phyloP scores from a whole-genome alignment of 1,139 yeast species.

The Yamadazyma siamensis region DNA sequence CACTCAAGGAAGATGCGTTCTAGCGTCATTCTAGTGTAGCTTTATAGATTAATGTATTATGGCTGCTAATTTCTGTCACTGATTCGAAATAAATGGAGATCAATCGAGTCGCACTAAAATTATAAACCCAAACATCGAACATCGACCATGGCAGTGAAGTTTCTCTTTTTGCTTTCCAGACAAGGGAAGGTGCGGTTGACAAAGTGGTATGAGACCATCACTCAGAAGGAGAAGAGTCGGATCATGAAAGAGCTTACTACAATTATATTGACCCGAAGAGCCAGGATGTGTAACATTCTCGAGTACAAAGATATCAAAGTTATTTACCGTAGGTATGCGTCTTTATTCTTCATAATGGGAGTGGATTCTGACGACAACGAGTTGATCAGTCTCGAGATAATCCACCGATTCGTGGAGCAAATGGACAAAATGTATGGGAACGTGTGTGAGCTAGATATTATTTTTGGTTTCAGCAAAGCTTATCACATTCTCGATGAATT shows the following conservation, averaged over 20 bases:
- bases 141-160: constrained; percentile 63
- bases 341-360: constrained; percentile 85
- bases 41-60: neutral
- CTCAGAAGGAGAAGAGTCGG: constrained; percentile 80
- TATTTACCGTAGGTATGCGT: constrained; percentile 89
- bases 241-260: constrained; percentile 86
- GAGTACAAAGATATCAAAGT: constrained; percentile 88
- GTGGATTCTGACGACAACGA: constrained; percentile 85
- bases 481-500: constrained; percentile 89
- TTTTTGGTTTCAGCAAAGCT: constrained; percentile 91
- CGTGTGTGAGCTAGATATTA: constrained; percentile 90
- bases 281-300: constrained; percentile 93
- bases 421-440: constrained; percentile 97
- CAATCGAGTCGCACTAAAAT: too few species aligned
- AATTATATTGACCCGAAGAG: constrained; percentile 75
- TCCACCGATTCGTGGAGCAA: constrained; percentile 92
- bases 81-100: too few species aligned
- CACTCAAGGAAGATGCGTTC: constrained; percentile 17
- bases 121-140: too few species aligned
- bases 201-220: constrained; percentile 85
- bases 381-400: constrained; percentile 75
- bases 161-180: constrained; percentile 76
- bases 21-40: too few species aligned
- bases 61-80: too few species aligned
- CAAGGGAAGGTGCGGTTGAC: constrained; percentile 93